Base-by-base conservation (phyloP, 768 basidiomycete species). In the Gloeostereum incarnatum region DNA sequence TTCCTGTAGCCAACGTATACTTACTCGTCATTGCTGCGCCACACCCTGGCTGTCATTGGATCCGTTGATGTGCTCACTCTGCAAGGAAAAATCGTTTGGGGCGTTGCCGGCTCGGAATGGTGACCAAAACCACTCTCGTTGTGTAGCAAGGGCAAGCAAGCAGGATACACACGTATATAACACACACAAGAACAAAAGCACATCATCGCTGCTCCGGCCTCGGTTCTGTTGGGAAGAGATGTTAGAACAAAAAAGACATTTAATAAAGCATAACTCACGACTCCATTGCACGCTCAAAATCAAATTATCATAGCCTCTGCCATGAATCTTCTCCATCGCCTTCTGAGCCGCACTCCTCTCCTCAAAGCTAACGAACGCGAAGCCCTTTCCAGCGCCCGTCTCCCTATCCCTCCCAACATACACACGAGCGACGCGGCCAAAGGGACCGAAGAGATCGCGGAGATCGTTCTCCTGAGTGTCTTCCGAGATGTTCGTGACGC, bases 331-430 rank as follows among this genome's bases (percentile, higher is more conserved):
- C 51, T 87, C 79, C 66, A 96, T 81, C 30, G 96, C 96, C 54
- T 67, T 73, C 61, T 94, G 87, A 14, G 89, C 96, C 38, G 69
- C 65, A 8, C 73, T 66, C 53, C 71, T 69, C 11, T 82, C 81
- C 54, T 98, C 94, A 52, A 96, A 99, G 57, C 84, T 89, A 39
- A 99, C 93, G 50, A 98, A 98, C 11, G 93, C 94, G 57, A 94
- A 96, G 35, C 94, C 94, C 60, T 94, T 96, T 41, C 92, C 92
- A 16, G 84, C 73, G 32, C 93, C 89, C 6, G 94, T 97, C 51
- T 96, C 93, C 38, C 90, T 71, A 57, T 99, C 96, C 31, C 87
- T 72, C 18, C 94, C 96, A 33, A 99, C 86, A 59, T 92, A 97
- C 36, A 97, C 91, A 38, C 96, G 66, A 23, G 78, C 81, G 24